A percentile compares a stretch with the other conserved stretches of the same genome.
Conservation (phyloP, 345 rosid species). For the Luvunga scandens region DNA sequence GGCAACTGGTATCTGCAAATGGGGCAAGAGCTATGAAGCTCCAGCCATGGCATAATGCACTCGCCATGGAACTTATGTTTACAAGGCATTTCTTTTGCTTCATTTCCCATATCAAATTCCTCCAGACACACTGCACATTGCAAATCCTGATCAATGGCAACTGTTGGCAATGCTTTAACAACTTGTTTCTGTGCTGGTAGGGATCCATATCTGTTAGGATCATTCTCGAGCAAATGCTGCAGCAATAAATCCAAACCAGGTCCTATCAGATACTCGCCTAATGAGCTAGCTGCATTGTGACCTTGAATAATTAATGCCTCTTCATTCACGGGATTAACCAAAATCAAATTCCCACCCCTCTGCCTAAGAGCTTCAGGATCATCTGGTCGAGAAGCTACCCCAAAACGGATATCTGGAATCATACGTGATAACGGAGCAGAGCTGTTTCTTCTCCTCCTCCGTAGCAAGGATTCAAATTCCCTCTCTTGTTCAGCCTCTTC, state of each 20-base stretch:
- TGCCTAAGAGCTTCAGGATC: constrained; percentile 19
- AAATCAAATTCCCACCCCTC: constrained; percentile 21
- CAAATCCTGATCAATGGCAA: constrained; percentile 20
- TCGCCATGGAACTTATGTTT: constrained; percentile 55
- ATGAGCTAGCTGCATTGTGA: constrained; percentile 13
- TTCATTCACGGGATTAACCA: constrained; percentile 37
- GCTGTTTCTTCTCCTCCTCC: constrained; percentile 28
- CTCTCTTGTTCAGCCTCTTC: constrained; percentile 25
- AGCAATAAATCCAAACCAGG: constrained; percentile 44
- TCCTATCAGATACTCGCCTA: constrained; percentile 39
- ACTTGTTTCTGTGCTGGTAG: constrained; percentile 38
- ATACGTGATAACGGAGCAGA: constrained; percentile 16
- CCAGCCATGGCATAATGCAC: constrained; percentile 61
- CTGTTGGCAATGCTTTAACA: constrained; percentile 39
- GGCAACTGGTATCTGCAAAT: constrained; percentile 50
- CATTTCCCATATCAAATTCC: constrained; percentile 52
- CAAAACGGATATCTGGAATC: constrained; percentile 27
- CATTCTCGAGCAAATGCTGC: constrained; percentile 41
- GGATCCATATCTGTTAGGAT: constrained; percentile 33
- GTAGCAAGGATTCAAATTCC: constrained; percentile 24
- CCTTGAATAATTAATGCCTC: constrained; percentile 37
- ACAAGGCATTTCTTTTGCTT: constrained; percentile 64
- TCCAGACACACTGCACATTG: constrained; percentile 56
- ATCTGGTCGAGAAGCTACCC: constrained; percentile 7
- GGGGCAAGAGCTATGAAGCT: constrained; percentile 62